Base-by-base conservation (phyloP, 1,284 basidiomycete species). In the Thelephora terrestris region DNA sequence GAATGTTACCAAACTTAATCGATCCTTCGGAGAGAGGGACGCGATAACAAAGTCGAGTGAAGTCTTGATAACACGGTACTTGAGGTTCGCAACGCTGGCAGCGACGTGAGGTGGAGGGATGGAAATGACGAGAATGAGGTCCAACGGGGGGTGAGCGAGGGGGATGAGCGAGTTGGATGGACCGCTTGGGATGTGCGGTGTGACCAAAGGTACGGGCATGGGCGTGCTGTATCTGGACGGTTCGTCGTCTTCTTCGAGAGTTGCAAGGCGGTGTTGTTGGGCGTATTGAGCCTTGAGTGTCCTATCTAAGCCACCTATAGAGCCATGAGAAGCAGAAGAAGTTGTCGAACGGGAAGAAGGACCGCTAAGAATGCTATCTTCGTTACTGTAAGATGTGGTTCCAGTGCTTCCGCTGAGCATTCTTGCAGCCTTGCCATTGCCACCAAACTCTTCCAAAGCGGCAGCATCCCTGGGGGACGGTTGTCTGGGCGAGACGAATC, bases 101-200 rank as follows among this genome's bases (percentile, higher is more conserved):
- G 79, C 74, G 18, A 85, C 74, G 42, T 71, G 73, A 0, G 79
- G 75, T 5, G 83, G 76, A 1, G 94, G 92, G 0, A 98, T 71
- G 2, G 93, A 91, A 37, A 98, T 69, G 49, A 97, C 89, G 47
- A 98, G 75, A 58, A 97, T 89, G 47, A 99, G 75, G 64, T 99
- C 95, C 57, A 96, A 71, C 0, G 92, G 78, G 0, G 93, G 85
- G 62, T 97, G 93, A 16, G 81, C 76, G 3, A 94, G 76, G 7
- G 87, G 88, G 0, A 78, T 70, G 36, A 90, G 75, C 23, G 81
- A 83, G 64, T 90, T 90, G 39, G 81, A 85, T 23, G 85, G 80
- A 6, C 81, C 85, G 18, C 76, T 70, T n/a, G 82, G 81, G 43
- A 80, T 74, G 61, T 87, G 79, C 7, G 86, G 86, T n/a, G 83